Conservation (phyloP, 2,329 filamentous ascomycete species). For the Akanthomyces dipterigenus region DNA sequence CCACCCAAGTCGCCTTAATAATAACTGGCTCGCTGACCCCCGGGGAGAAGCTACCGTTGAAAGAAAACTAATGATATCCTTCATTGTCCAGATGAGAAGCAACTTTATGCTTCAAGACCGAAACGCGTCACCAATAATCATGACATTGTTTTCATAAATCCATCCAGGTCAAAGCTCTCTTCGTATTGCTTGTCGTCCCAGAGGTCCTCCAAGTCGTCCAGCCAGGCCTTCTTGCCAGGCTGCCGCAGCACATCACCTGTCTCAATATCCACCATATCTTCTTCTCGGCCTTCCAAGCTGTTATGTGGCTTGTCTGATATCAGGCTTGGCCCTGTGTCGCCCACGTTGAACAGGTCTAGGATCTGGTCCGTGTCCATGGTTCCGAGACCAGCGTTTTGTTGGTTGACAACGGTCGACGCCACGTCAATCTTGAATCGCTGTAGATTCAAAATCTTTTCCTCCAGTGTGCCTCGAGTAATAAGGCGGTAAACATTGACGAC, state of each 20-base stretch:
- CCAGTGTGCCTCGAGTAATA: conserved; percentile 89
- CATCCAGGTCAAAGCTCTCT: conserved; percentile 94
- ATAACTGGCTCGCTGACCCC: background rate
- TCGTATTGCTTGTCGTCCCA: conserved; percentile 98
- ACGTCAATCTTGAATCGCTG: conserved; percentile 99
- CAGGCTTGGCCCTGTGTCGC: conserved; percentile 64
- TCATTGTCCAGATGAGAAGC: background rate
- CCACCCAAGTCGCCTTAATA: background rate
- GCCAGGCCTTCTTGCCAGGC: conserved; percentile 91
- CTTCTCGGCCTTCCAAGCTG: conserved; percentile 56
- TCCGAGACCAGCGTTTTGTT: conserved; percentile 88
- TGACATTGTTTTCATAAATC: conserved; percentile 92
- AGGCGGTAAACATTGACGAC: conserved; percentile 98
- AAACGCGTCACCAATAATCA: conserved; percentile 16
- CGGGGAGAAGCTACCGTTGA: background rate
- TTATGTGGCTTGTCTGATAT: conserved; percentile 55
- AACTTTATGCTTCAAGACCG: background rate
- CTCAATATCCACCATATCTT: conserved; percentile 89
- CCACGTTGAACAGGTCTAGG: conserved; percentile 88
- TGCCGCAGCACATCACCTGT: conserved; percentile 88
- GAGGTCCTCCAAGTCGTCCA: conserved; percentile 89
- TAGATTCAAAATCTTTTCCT: conserved; percentile 96
- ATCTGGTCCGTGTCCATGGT: conserved; percentile 99
- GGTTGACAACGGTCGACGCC: conserved; percentile 94
- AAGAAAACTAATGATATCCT: background rate